These are phyloP conservation scores for Pterocarpus santalinus DNA, from an alignment of 306 rosid species.

Conservation along the genomic window DNA sequence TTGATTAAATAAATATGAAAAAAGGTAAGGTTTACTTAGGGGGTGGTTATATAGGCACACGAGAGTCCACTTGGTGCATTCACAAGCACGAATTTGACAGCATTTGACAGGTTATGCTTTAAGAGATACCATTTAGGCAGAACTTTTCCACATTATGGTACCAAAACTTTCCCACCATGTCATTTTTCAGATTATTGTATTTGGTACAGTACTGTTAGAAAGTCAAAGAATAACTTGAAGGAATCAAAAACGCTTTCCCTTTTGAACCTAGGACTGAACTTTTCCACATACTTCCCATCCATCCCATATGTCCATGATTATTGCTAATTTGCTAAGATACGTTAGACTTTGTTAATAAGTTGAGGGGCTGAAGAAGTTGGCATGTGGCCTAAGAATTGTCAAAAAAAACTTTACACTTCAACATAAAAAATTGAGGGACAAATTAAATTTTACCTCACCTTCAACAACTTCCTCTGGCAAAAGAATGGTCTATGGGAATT, in stretches of 20 bases:
- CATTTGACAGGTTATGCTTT: constrained; percentile 43
- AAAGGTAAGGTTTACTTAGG: constrained; percentile 21
- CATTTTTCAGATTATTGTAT: constrained; percentile 38
- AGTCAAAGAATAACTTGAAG: constrained; percentile 46
- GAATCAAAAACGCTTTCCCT: constrained; percentile 30
- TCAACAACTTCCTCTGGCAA: constrained; percentile 17
- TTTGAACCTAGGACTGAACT: background rate
- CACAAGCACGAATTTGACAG: constrained; percentile 44
- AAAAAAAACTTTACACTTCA: constrained; percentile 11
- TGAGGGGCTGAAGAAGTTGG: background rate
- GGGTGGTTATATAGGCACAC: constrained; percentile 15
- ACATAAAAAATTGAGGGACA: constrained; percentile 4
- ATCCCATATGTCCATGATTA: constrained; percentile 21
- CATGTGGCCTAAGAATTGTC: constrained; percentile 2
- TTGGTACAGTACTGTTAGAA: constrained; percentile 28
- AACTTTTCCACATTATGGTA: constrained; percentile 34
- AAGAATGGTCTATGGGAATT: constrained; percentile 43
- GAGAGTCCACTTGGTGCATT: constrained; percentile 50
- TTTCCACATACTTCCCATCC: background rate
- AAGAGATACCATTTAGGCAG: constrained; percentile 42
- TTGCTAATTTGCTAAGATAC: constrained; percentile 5
- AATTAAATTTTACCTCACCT: constrained; percentile 49
- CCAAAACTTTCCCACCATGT: constrained; percentile 42
- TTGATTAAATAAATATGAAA: constrained; percentile 1
- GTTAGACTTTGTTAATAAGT: background rate